These are phyloP conservation scores for Chloris gayana DNA, from an alignment of 176 grass and related monocot genomes.

Conservation along the genomic window DNA sequence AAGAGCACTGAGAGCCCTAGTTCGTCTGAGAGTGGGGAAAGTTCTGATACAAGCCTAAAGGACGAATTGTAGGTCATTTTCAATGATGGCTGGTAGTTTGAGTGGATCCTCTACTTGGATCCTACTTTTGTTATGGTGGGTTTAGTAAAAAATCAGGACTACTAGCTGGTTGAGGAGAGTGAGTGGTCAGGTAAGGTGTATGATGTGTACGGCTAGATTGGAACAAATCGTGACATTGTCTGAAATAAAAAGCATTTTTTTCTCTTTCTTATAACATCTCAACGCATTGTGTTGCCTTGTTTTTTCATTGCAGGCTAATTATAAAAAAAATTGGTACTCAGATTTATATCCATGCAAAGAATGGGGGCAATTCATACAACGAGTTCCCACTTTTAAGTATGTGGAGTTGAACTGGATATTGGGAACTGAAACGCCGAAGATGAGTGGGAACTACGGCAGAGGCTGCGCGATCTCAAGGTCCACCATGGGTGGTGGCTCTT, in stretches of 20 bases:
- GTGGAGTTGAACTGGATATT: not conserved
- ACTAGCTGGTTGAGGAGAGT: not conserved
- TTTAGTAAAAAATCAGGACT: not conserved
- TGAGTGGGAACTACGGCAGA: constrained; percentile 6
- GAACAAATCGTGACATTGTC: not conserved
- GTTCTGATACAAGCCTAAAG: constrained; percentile 41
- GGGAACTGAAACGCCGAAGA: not conserved
- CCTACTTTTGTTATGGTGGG: not conserved
- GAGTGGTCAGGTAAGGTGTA: not conserved
- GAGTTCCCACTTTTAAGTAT: not conserved
- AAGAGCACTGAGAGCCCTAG: not conserved
- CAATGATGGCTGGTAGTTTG: constrained; percentile 1
- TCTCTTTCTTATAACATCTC: not conserved
- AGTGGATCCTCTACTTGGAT: not conserved
- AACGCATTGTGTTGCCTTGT: not conserved
- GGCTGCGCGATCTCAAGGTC: constrained; percentile 32
- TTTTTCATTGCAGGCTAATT: not conserved
- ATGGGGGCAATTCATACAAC: not conserved
- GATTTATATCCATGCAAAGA: not conserved
- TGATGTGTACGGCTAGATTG: not conserved
- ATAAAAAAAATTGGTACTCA: not conserved
- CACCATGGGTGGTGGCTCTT: not conserved
- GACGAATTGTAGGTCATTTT: constrained; percentile 73
- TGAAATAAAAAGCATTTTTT: constrained; percentile 19
- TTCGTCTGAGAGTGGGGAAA: constrained; percentile 11